Percentiles rank a stretch among this genome's conserved stretches.
Evolutionary conservation across 176 grass and related monocot genomes (phyloP).

Genomic region (Raddia guianensis): DNA sequence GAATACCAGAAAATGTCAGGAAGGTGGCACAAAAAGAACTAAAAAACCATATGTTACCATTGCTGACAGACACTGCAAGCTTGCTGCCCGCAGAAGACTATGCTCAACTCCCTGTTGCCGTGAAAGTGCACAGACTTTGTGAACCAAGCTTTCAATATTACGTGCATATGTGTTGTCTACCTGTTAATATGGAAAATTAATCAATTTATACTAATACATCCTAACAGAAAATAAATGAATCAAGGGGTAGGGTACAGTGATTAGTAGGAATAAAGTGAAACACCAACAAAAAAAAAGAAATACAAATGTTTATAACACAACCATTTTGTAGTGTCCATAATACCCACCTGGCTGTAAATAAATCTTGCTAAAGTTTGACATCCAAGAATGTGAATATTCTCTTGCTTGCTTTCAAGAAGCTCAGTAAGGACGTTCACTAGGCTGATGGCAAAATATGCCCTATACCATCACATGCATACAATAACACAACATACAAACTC

Average conservation of each 20-base stretch:
- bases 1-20: not conserved
- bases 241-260: not conserved
- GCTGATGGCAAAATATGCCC: slow-evolving; percentile 96
- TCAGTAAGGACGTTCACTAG: slow-evolving; percentile 85
- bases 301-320: slow-evolving; percentile 10
- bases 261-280: not conserved
- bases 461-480: slow-evolving; percentile 50
- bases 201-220: not conserved
- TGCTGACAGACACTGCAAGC: slow-evolving; percentile 86
- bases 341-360: slow-evolving; percentile 79
- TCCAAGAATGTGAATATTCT: slow-evolving; percentile 80
- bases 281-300: not conserved
- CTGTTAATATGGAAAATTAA: slow-evolving; percentile 46
- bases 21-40: slow-evolving; percentile 19
- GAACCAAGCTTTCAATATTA: slow-evolving; percentile 81
- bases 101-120: slow-evolving; percentile 60
- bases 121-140: slow-evolving; percentile 75
- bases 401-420: slow-evolving; percentile 92
- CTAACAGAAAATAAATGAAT: slow-evolving; percentile 7
- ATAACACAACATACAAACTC: slow-evolving; percentile 25
- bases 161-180: slow-evolving; percentile 83
- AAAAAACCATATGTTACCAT: slow-evolving; percentile 56
- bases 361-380: slow-evolving; percentile 93
- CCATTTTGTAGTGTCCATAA: not conserved
- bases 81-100: slow-evolving; percentile 66